Evolutionary conservation across 345 rosid genomes (phyloP).

Genomic region (Eucalyptus polyanthemos): DNA sequence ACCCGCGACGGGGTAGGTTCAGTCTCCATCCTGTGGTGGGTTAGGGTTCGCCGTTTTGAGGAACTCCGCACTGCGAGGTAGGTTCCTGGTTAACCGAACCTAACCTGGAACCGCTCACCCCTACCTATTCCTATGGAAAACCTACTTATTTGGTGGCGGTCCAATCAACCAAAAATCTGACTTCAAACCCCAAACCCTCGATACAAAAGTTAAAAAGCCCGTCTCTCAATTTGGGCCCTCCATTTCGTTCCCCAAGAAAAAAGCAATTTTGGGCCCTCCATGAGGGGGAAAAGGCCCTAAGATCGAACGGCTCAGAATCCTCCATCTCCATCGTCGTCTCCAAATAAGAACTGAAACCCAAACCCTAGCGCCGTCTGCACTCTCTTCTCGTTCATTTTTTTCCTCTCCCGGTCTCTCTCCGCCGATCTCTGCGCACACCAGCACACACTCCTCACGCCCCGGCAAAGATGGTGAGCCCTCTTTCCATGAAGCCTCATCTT

Average conservation of each 20-base stretch:
- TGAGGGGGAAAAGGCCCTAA: not conserved
- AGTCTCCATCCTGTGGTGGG: too few species aligned
- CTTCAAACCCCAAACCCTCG: not conserved
- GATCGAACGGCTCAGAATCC: not conserved
- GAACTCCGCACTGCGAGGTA: too few species aligned
- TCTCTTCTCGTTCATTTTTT: not conserved
- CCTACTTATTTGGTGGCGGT: not conserved
- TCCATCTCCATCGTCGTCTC: not conserved
- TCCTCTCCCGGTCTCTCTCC: not conserved
- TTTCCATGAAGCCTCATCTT: not conserved
- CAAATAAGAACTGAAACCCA: not conserved
- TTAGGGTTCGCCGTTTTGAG: too few species aligned
- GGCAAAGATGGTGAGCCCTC: not conserved
- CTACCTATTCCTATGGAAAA: accelerated
- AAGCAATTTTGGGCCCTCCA: not conserved
- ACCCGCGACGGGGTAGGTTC: too few species aligned
- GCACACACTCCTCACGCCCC: not conserved
- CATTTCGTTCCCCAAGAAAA: too few species aligned
- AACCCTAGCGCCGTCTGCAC: not conserved
- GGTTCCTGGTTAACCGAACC: too few species aligned
- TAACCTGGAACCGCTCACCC: too few species aligned
- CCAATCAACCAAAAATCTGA: not conserved
- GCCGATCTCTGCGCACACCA: not conserved
- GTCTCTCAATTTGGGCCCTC: not conserved
- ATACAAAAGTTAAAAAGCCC: not conserved